These are phyloP conservation scores for Penicillium pulvis DNA, from an alignment of 495 filamentous ascomycete species.

Conservation along the genomic window DNA sequence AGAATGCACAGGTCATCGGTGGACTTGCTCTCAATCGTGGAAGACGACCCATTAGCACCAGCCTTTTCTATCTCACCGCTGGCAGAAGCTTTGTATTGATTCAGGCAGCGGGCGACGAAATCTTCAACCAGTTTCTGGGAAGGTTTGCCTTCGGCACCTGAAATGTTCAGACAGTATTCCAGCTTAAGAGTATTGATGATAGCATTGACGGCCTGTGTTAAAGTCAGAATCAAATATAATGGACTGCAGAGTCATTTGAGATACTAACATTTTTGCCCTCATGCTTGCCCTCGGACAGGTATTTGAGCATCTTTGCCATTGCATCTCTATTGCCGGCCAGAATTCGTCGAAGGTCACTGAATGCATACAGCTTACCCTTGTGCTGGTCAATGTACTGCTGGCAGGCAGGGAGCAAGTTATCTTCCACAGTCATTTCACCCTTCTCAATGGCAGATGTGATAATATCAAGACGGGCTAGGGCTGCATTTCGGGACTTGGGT, in stretches of 20 bases:
- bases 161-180: conserved; percentile 54
- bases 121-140: conserved; percentile 39
- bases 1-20: conserved; percentile 60
- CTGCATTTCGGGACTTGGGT: conserved; percentile 52
- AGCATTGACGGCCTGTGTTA: conserved; percentile 29
- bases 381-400: conserved; percentile 52
- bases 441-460: conserved; percentile 26
- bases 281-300: conserved; percentile 27
- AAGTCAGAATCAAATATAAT: conserved; percentile 8
- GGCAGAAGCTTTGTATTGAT: conserved; percentile 39
- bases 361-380: conserved; percentile 55
- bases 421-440: conserved; percentile 34
- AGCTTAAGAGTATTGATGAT: conserved; percentile 58
- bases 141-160: conserved; percentile 39
- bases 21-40: conserved; percentile 56
- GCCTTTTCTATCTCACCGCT: conserved; percentile 9
- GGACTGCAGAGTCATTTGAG: neutral
- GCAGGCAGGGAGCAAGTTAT: conserved; percentile 41
- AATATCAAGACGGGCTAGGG: conserved; percentile 43
- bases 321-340: conserved; percentile 39
- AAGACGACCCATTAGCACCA: conserved; percentile 17
- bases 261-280: conserved; percentile 36
- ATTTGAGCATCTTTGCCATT: conserved; percentile 42
- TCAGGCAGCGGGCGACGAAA: conserved; percentile 50
- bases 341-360: conserved; percentile 54